Evolutionary conservation across 73 alveolate genomes (phyloP).

Genomic region (Paramecium sonneborni): DNA sequence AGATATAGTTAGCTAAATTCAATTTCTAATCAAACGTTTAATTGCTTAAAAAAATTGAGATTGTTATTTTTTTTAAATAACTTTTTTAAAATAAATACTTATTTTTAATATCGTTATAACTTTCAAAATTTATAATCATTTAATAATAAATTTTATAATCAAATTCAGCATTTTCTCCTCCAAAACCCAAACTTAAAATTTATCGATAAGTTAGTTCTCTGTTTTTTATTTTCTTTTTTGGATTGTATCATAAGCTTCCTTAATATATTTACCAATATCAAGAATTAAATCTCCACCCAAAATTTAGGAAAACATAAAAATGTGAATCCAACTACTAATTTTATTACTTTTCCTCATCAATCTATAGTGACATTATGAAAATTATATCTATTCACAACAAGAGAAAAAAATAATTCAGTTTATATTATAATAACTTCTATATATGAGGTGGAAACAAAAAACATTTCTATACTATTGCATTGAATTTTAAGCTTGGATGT

Average conservation of each 20-base stretch:
- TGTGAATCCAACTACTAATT: not conserved
- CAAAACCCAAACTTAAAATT: too few species aligned
- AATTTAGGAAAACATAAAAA: not conserved
- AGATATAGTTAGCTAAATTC: not conserved
- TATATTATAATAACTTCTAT: not conserved
- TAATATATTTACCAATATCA: not conserved
- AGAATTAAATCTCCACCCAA: not conserved
- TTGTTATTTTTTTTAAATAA: not conserved
- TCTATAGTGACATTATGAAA: too few species aligned
- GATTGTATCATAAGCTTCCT: not conserved
- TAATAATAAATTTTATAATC: too few species aligned
- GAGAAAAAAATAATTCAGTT: not conserved
- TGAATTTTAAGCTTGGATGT: not conserved
- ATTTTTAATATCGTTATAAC: not conserved
- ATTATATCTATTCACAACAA: too few species aligned
- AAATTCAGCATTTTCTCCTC: too few species aligned
- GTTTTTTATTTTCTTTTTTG: not conserved
- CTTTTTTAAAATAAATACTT: not conserved
- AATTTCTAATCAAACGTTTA: not conserved
- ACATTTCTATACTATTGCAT: not conserved
- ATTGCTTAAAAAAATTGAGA: not conserved
- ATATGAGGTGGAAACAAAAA: not conserved
- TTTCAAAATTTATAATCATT: too few species aligned
- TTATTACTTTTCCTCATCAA: not conserved
- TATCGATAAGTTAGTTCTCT: too few species aligned